Evolutionary conservation across 2,329 filamentous ascomycete genomes (phyloP), one percentile per base, ranked within the genome.

Genomic region (Leptographium galeiforme): DNA sequence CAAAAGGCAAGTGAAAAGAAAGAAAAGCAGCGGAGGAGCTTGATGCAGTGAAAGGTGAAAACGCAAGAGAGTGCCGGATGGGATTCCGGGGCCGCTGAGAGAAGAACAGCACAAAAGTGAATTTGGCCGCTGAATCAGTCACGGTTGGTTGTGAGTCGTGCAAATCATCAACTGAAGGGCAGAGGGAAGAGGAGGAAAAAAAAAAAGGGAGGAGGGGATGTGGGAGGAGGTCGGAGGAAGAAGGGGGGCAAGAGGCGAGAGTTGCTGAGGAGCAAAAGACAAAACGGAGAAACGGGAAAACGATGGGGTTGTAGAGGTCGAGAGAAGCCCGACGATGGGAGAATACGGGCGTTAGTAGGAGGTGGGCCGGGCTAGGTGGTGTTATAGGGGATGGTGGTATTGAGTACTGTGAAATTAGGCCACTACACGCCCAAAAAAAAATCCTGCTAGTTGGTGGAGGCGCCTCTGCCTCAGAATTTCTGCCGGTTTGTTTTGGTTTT

Each of bases 61-160:
- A 36, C 39, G 39, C 36, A 48, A 48, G 40, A 48, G 45, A 49
- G 39, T 32, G 48, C 16, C 19, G 19, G 1, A 13, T 18, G 19
- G 58, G 56, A 58, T 41, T 19, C 25, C 25, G 54, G 45, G 50
- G 56, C 58, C 60, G 34, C 18, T 30, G 12, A 36, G 4, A 34
- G 8, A 25, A n/a, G 30, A 48, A 63, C 66, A 62, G 66, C 65
- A 61, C 67, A 68, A 67, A 68, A 68, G 51, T 63, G 60, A 68
- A 68, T 69, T 66, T 68, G 65, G 65, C 61, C 64, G 66, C 56
- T 60, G 60, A 57, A 52, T 57, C 11, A 30, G 38, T 55, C 48
- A 41, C 41, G 30, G 30, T 13, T 12, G 18, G 36, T 49, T 39
- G 36, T 19, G 25, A 6, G 38, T 30, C 10, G 25, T 50, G n/a